A percentile compares a stretch with the other conserved stretches of the same genome.
Conservation (phyloP, 2,329 filamentous ascomycete species). For the Hymenoscyphus repandus region DNA sequence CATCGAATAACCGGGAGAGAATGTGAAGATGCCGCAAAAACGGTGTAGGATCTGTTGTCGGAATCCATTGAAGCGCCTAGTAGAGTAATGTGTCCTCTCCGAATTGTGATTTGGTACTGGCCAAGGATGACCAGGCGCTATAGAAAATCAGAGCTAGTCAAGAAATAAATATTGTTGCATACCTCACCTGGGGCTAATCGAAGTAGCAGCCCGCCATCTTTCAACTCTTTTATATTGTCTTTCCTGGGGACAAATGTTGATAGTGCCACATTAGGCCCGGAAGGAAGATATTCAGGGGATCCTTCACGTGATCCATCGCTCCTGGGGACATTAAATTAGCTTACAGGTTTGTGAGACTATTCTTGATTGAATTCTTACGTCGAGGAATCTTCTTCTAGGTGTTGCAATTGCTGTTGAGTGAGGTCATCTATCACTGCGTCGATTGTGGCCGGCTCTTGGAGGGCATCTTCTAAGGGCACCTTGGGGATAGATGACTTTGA, state of each 20-base stretch:
- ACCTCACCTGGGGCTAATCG: slow-evolving; percentile 47
- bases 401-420: slow-evolving; percentile 2
- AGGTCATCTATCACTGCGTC: neutral
- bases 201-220: slow-evolving; percentile 38
- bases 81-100: slow-evolving; percentile 57
- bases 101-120: slow-evolving; percentile 59
- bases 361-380: too few relatives aligned
- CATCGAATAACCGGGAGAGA: slow-evolving; percentile 63
- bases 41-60: slow-evolving; percentile 44
- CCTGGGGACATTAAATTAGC: neutral
- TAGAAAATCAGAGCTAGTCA: slow-evolving; percentile 10
- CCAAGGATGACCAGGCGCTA: slow-evolving; percentile 61
- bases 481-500: too few relatives aligned
- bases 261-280: slow-evolving; percentile 36
- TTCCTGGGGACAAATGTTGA: slow-evolving; percentile 41
- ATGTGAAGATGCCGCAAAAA: slow-evolving; percentile 64
- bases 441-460: too few relatives aligned
- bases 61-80: slow-evolving; percentile 57
- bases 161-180: slow-evolving; percentile 10
- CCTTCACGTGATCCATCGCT: slow-evolving; percentile 24
- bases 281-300: slow-evolving; percentile 17
- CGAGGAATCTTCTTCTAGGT: neutral
- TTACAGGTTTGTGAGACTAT: neutral
- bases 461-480: too few relatives aligned
- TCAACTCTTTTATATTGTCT: slow-evolving; percentile 37